Conservation (phyloP, 2,329 filamentous ascomycete species). For the Fusarium bulbicola region DNA sequence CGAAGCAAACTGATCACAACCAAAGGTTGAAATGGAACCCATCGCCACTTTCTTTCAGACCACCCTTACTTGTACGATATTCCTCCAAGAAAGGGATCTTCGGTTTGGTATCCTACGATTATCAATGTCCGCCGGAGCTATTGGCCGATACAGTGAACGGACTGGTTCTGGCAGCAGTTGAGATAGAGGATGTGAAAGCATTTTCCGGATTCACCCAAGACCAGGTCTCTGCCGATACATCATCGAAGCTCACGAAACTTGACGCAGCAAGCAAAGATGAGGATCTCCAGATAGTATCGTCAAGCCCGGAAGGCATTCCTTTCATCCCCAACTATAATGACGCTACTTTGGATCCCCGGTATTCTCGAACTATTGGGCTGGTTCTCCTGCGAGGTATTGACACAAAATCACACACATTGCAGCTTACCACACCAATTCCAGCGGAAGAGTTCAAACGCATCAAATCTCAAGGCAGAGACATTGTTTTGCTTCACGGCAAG, state of each 20-base stretch:
- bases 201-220: slow-evolving; percentile 49
- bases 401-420: slow-evolving; percentile 59
- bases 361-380: slow-evolving; percentile 69
- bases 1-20: neutral
- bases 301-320: slow-evolving; percentile 64
- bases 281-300: slow-evolving; percentile 12
- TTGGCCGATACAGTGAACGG: slow-evolving; percentile 75
- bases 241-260: slow-evolving; percentile 32
- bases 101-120: slow-evolving; percentile 75
- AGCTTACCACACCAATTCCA: slow-evolving; percentile 71
- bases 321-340: slow-evolving; percentile 66
- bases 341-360: slow-evolving; percentile 66
- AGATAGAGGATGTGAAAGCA: slow-evolving; percentile 63
- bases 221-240: neutral
- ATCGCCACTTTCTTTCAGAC: slow-evolving; percentile 62
- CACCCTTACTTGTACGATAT: slow-evolving; percentile 72
- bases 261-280: neutral
- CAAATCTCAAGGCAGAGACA: slow-evolving; percentile 53
- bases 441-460: slow-evolving; percentile 51
- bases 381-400: slow-evolving; percentile 78
- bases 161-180: slow-evolving; percentile 72
- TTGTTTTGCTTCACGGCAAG: slow-evolving; percentile 74
- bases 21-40: slow-evolving; percentile 57
- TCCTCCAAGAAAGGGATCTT: slow-evolving; percentile 61
- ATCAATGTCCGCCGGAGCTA: slow-evolving; percentile 66